These are phyloP conservation scores for Boletus rubroflammeus DNA, from an alignment of 768 basidiomycete genomes.

Conservation along the genomic window DNA sequence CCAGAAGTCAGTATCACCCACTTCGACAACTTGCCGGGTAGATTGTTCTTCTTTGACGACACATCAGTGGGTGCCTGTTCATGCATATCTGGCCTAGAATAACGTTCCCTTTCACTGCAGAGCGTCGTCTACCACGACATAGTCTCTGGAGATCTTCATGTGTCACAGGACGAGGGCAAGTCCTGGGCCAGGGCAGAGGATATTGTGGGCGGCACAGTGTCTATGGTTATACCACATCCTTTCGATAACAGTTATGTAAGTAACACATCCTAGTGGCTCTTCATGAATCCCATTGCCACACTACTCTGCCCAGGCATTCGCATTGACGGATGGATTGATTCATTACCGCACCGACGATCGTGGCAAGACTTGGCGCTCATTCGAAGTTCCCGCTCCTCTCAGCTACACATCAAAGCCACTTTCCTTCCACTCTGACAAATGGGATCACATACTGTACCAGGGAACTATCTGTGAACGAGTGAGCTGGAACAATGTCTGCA, in stretches of 20 bases:
- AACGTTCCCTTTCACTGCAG: slow-evolving; percentile 30
- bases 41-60: slow-evolving; percentile 92
- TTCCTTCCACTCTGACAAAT: slow-evolving; percentile 86
- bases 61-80: slow-evolving; percentile 61
- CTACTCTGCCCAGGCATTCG: slow-evolving; percentile 64
- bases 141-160: slow-evolving; percentile 59
- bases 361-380: slow-evolving; percentile 83
- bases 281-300: not conserved
- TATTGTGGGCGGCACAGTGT: slow-evolving; percentile 54
- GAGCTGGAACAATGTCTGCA: slow-evolving; percentile 58
- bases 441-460: slow-evolving; percentile 75
- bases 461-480: slow-evolving; percentile 57
- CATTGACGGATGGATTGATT: slow-evolving; percentile 64
- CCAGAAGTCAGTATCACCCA: slow-evolving; percentile 47
- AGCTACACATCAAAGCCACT: slow-evolving; percentile 57
- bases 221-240: slow-evolving; percentile 83
- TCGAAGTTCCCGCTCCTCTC: slow-evolving; percentile 57
- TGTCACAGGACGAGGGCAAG: slow-evolving; percentile 89
- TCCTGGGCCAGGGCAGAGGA: slow-evolving; percentile 48
- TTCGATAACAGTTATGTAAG: slow-evolving; percentile 72
- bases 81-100: not conserved
- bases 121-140: slow-evolving; percentile 81
- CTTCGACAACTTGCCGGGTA: slow-evolving; percentile 71
- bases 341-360: slow-evolving; percentile 90
- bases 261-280: slow-evolving; percentile 7